Conservation (phyloP, 176 grass and related monocot species). For the Bolboschoenus planiculmis region DNA sequence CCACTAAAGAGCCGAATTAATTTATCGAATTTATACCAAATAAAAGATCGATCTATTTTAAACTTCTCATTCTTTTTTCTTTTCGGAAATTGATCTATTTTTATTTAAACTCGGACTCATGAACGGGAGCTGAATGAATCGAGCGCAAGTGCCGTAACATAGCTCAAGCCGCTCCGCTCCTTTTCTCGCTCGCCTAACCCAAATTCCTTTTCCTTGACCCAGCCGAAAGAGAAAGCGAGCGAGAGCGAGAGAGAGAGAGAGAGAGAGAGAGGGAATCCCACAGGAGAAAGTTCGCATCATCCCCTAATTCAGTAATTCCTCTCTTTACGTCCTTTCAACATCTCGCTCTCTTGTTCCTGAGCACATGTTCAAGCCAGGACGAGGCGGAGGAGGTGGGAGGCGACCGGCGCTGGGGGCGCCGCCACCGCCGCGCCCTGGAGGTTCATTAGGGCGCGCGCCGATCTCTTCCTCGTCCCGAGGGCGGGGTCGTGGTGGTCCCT, state of each 20-base stretch:
- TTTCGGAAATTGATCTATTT: too few relatives aligned
- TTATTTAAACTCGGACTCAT: too few relatives aligned
- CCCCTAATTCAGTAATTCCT: constrained; percentile 9
- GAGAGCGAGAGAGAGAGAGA: constrained; percentile 1
- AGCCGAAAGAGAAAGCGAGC: not conserved
- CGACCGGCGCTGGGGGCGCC: constrained; percentile 39
- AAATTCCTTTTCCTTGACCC: not conserved
- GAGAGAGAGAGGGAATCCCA: constrained; percentile 4
- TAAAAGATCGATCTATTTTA: too few relatives aligned
- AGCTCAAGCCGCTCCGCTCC: not conserved
- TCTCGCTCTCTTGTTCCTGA: constrained; percentile 1
- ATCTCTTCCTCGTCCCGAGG: constrained; percentile 12
- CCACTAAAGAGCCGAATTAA: too few relatives aligned
- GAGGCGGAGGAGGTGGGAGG: constrained; percentile 42
- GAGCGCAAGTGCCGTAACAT: too few relatives aligned
- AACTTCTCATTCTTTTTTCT: too few relatives aligned
- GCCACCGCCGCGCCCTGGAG: constrained; percentile 15
- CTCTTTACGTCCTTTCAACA: not conserved
- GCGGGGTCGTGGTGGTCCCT: constrained; percentile 17
- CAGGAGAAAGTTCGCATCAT: constrained; percentile 22
- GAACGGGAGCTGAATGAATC: too few relatives aligned
- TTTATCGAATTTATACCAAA: too few relatives aligned
- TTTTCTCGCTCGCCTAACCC: not conserved
- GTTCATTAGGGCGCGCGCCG: not conserved
- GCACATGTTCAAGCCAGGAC: constrained; percentile 54